Base-by-base conservation (phyloP, 1,139 yeast genomes). In the Debaryomycetaceae sp. region DNA sequence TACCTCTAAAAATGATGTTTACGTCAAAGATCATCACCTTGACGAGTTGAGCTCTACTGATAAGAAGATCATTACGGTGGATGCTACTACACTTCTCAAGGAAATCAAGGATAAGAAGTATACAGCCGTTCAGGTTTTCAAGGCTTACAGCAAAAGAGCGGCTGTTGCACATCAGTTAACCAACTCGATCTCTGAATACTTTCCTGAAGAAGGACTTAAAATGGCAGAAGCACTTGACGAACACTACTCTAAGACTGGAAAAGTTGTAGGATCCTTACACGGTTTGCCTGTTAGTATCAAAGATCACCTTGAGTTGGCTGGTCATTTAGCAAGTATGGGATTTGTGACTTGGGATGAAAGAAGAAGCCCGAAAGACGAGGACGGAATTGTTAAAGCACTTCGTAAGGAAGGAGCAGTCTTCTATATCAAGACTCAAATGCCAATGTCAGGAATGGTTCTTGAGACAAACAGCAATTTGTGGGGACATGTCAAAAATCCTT, bases 371-470 rank as follows among this genome's bases (percentile, higher is more conserved):
- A 57, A 54, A 42, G 51, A 58, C 43, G 48, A 58, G 45, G 60
- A 59, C 9, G 60, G 54, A 41, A 55, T 58, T 23, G 60, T 55
- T 23, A 49, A 55, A 24, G 55, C 59, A 24, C 45, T 58, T 40
- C 38, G 33, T n/a, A 47, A 46, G 13, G 48, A 41, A 31, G 66
- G 63, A 6, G 63, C 60, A 4, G 54, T 58, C 34, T 53, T 55
- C 8, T 58, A 51, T 43, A 54, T 69, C 31, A 66, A 83, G 59
- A 79, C 84, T 3, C 72, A 77, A 38, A 71, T 76, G 50, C 85
- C 85, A 8, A 83, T 79, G 59, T 62, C 78, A 6, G 60, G 80
- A 51, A 80, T 81, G 85, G 80, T 75, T 51, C 60, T 76, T 42
- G 83, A 78, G 49, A 72, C 79, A 33, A 65, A 70, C 49, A 76